A percentile compares a stretch with the other conserved stretches of the same genome.
These are phyloP conservation scores for Pythium grandisporangium DNA, from an alignment of 352 stramenopile species.

Conservation along the genomic window DNA sequence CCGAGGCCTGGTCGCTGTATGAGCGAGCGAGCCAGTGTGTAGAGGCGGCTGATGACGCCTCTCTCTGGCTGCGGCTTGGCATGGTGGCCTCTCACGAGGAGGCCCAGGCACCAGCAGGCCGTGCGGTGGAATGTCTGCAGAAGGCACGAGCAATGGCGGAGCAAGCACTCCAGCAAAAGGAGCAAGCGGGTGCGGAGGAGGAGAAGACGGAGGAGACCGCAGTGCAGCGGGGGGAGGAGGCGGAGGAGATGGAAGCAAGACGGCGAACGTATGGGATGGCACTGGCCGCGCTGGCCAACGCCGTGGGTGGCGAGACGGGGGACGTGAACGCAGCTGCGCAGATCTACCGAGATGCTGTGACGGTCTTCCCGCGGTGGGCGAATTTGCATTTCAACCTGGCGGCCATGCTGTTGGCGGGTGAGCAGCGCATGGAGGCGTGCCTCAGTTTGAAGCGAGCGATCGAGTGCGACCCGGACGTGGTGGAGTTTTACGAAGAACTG, in stretches of 20 bases:
- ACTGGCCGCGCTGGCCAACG: slow-evolving; percentile 41
- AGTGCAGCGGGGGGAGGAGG: not conserved
- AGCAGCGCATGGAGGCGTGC: slow-evolving; percentile 10
- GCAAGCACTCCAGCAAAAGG: slow-evolving; percentile 22
- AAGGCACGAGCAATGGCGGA: no score
- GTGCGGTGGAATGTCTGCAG: no score
- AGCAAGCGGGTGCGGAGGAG: slow-evolving; percentile 6
- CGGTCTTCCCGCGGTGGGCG: slow-evolving; percentile 22
- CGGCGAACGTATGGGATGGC: slow-evolving; percentile 37
- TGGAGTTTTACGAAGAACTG: slow-evolving; percentile 44
- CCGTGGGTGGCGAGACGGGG: slow-evolving; percentile 32
- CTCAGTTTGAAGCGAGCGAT: slow-evolving; percentile 35
- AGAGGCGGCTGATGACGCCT: slow-evolving; percentile 26
- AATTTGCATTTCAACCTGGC: slow-evolving; percentile 69
- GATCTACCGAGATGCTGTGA: slow-evolving; percentile 32
- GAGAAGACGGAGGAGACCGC: not conserved
- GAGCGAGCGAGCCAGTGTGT: slow-evolving; percentile 17
- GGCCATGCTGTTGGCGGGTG: slow-evolving; percentile 49
- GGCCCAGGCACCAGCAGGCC: no score
- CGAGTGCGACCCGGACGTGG: slow-evolving; percentile 22
- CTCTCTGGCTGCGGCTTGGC: slow-evolving; percentile 43
- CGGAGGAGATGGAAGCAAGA: slow-evolving; percentile 2
- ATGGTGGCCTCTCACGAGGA: slow-evolving; percentile 24
- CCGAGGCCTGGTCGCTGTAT: slow-evolving; percentile 30
- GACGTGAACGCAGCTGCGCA: slow-evolving; percentile 35